phyloP scores from a whole-genome alignment of 2,329 filamentous ascomycete species.

The Aspergillus japonicus region DNA sequence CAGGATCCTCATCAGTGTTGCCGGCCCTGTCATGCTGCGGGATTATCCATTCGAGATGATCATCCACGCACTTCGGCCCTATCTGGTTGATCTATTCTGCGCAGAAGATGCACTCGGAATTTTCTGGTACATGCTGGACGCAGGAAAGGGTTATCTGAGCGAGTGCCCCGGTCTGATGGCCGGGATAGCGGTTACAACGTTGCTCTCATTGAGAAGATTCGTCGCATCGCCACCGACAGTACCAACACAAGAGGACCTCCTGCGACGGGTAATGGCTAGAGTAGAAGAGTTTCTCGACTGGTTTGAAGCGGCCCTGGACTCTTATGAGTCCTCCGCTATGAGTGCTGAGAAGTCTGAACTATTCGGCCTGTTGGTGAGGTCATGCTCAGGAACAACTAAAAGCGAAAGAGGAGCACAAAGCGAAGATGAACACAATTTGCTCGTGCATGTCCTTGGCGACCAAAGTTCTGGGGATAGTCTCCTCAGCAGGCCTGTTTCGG shows the following conservation, averaged over 20 bases:
- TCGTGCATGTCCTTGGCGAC: constrained; percentile 78
- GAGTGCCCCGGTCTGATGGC: constrained; percentile 72
- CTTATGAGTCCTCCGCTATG: constrained; percentile 57
- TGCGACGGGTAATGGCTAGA: constrained; percentile 72
- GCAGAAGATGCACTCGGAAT: constrained; percentile 88
- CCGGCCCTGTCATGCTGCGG: constrained; percentile 67
- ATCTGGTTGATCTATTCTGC: constrained; percentile 79
- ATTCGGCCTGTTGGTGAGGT: constrained; percentile 66
- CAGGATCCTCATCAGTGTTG: constrained; percentile 74
- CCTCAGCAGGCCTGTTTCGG: constrained; percentile 66
- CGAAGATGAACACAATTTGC: constrained; percentile 73
- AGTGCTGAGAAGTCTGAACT: constrained; percentile 52
- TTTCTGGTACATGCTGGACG: constrained; percentile 75
- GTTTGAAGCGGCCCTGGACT: constrained; percentile 68
- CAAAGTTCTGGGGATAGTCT: constrained; percentile 61
- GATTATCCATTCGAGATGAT: constrained; percentile 91
- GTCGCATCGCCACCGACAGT: constrained; percentile 71
- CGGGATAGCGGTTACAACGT: constrained; percentile 73
- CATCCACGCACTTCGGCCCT: constrained; percentile 73
- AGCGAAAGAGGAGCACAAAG: constrained; percentile 68
- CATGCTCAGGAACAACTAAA: constrained; percentile 65
- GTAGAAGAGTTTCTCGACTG: constrained; percentile 74
- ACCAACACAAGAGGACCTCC: constrained; percentile 82
- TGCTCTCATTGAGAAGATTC: constrained; percentile 76
- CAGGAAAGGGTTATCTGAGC: constrained; percentile 64